These are phyloP conservation scores for Lindgomyces ingoldianus DNA, from an alignment of 495 filamentous ascomycete species.

Conservation along the genomic window DNA sequence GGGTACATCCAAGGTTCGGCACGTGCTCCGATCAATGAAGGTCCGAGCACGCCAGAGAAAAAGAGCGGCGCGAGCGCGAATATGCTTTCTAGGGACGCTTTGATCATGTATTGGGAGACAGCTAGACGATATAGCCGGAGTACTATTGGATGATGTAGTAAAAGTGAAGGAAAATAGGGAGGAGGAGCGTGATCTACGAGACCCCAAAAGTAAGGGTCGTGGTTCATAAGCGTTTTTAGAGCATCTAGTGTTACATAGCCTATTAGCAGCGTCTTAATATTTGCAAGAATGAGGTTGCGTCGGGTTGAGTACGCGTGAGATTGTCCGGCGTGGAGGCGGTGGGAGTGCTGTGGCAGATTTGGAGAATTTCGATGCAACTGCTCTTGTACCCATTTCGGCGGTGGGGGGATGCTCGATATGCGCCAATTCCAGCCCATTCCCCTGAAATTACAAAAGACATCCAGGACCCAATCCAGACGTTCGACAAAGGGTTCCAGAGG, in stretches of 20 bases:
- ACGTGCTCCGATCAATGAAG: constrained; percentile 41
- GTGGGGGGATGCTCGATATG: constrained; percentile 58
- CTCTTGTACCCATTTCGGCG: constrained; percentile 54
- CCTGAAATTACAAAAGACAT: constrained; percentile 68
- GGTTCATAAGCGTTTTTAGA: constrained; percentile 64
- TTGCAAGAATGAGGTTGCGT: constrained; percentile 50
- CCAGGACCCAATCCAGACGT: constrained; percentile 71
- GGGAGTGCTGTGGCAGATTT: constrained; percentile 33
- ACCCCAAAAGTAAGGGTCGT: constrained; percentile 74
- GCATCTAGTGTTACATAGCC: constrained; percentile 67
- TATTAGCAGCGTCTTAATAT: constrained; percentile 51
- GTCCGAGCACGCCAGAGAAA: constrained; percentile 58
- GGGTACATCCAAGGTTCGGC: constrained; percentile 58
- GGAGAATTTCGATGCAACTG: constrained; percentile 44
- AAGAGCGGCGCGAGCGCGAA: constrained; percentile 58
- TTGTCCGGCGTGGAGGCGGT: constrained; percentile 17
- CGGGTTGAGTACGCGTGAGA: constrained; percentile 46
- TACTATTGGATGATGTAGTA: constrained; percentile 42
- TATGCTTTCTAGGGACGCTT: constrained; percentile 56
- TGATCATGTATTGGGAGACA: constrained; percentile 53
- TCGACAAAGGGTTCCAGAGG: constrained; percentile 58
- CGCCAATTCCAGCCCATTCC: constrained; percentile 80
- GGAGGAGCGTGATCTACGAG: constrained; percentile 51
- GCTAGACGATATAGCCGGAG: constrained; percentile 54
- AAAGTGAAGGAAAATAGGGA: constrained; percentile 47